These are phyloP conservation scores for Scutellaria barbata DNA, from an alignment of 257 asterid species.

Conservation along the genomic window DNA sequence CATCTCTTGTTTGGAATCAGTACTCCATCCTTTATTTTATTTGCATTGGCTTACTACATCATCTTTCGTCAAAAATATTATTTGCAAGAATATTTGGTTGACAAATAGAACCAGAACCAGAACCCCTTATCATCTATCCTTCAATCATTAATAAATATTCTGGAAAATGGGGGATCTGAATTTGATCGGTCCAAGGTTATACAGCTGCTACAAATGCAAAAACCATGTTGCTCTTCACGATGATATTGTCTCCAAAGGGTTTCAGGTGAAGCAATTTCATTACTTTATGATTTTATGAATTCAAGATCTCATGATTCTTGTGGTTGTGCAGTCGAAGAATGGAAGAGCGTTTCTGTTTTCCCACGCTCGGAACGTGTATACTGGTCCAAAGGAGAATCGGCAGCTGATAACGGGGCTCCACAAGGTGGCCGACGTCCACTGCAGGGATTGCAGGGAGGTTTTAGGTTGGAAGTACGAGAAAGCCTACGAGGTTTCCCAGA, in stretches of 20 bases:
- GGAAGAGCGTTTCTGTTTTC: constrained; percentile 67
- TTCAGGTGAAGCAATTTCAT: constrained; percentile 48
- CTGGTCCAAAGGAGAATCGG: constrained; percentile 51
- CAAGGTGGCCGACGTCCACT: constrained; percentile 59
- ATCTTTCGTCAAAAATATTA: neutral
- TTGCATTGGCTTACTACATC: constrained; percentile 28
- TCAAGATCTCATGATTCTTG: neutral
- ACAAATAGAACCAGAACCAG: no score
- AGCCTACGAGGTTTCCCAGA: constrained; percentile 58
- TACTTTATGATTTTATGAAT: neutral
- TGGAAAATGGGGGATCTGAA: constrained; percentile 37
- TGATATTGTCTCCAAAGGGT: constrained; percentile 61
- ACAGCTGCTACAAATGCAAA: constrained; percentile 75
- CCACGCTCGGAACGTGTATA: constrained; percentile 47
- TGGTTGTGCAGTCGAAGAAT: constrained; percentile 52
- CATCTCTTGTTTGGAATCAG: constrained; percentile 34
- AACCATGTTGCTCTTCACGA: constrained; percentile 65
- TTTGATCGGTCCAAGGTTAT: constrained; percentile 47
- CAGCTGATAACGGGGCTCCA: constrained; percentile 62
- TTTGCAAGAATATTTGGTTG: no score
- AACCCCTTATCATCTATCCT: no score
- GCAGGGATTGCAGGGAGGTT: constrained; percentile 55
- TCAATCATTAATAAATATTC: neutral
- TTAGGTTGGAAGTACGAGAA: constrained; percentile 69
- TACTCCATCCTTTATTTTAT: constrained; percentile 38